phyloP scores from a whole-genome alignment of 441 rosid genomes.

The Capsella rubella region DNA sequence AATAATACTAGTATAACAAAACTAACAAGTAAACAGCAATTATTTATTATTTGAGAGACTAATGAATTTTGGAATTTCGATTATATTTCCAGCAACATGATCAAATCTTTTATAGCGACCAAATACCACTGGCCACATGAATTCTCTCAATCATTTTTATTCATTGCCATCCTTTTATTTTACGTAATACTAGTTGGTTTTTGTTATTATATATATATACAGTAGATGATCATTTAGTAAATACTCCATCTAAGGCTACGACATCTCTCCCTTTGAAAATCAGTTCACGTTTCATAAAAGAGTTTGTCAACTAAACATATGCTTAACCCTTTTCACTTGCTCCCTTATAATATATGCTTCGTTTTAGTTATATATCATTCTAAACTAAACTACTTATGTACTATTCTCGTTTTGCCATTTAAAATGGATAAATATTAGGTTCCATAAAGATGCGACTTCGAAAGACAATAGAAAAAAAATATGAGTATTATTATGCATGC shows the following conservation, averaged over 20 bases:
- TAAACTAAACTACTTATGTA: neutral
- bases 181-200: neutral
- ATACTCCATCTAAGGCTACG: no score
- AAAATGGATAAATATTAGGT: constrained; percentile 4
- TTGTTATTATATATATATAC: neutral
- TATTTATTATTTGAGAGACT: neutral
- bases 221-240: neutral
- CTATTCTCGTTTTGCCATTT: constrained; percentile 28
- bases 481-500: neutral
- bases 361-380: neutral
- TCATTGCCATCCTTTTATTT: neutral
- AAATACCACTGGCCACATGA: constrained; percentile 39
- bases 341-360: neutral
- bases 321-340: neutral
- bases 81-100: constrained; percentile 23
- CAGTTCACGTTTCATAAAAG: neutral
- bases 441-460: neutral
- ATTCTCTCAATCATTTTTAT: neutral
- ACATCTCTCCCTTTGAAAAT: neutral
- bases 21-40: neutral
- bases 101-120: constrained; percentile 12
- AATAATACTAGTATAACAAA: no score
- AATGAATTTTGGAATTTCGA: neutral
- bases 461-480: neutral
- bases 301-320: neutral